Conservation (phyloP, 129 eudicot species). For the Chrysanthemum lavandulifolium region DNA sequence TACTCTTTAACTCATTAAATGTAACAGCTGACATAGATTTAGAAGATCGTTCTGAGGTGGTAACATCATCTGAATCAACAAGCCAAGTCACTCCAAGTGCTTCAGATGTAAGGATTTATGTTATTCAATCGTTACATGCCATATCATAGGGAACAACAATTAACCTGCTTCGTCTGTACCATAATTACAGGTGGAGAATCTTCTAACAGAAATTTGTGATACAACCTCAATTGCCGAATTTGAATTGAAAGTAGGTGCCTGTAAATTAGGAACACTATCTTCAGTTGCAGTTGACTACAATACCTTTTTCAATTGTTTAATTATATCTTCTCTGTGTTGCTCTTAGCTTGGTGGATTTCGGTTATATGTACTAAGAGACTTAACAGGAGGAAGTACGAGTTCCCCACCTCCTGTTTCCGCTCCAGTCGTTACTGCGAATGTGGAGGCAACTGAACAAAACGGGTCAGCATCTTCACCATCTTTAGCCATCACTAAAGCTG, state of each 20-base stretch:
- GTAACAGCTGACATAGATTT: conserved; percentile 39
- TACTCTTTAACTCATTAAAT: neutral
- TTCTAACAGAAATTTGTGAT: conserved; percentile 61
- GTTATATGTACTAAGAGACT: conserved; percentile 60
- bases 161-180: conserved; percentile 11
- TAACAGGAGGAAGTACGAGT: conserved; percentile 40
- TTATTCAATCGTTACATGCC: neutral
- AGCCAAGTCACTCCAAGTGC: conserved; percentile 62
- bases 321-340: conserved; percentile 11
- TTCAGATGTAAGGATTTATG: conserved; percentile 48
- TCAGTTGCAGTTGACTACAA: neutral
- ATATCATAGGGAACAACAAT: neutral
- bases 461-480: conserved; percentile 67
- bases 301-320: conserved; percentile 6
- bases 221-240: conserved; percentile 88
- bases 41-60: conserved; percentile 47
- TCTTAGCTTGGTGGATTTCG: conserved; percentile 79
- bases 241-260: conserved; percentile 71
- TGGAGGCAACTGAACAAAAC: conserved; percentile 42
- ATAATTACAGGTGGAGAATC: conserved; percentile 70
- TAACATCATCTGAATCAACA: conserved; percentile 41
- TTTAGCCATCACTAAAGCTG: conserved; percentile 64
- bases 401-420: conserved; percentile 51
- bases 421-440: conserved; percentile 42
- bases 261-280: neutral